Evolutionary conservation across 257 asterid species (phyloP).

Genomic region (Lantana camara): DNA sequence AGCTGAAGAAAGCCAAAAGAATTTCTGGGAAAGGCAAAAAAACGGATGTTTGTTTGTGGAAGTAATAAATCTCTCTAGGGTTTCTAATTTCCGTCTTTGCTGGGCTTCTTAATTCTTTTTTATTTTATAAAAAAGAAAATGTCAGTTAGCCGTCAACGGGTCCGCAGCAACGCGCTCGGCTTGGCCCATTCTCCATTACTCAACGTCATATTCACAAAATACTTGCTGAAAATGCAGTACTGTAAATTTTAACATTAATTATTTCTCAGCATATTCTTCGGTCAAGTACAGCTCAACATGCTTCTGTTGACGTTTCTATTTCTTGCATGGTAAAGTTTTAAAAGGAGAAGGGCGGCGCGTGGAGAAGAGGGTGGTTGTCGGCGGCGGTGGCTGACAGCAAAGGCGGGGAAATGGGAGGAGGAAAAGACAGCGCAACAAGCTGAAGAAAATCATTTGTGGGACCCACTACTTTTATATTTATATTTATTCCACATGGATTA

Average conservation of each 20-base stretch:
- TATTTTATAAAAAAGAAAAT: not conserved
- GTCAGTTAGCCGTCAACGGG: conserved; percentile 44
- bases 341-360: not conserved
- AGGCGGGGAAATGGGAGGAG: not conserved
- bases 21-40: conserved; percentile 28
- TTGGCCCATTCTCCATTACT: conserved; percentile 31
- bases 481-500: too few species aligned
- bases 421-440: conserved; percentile 24
- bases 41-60: conserved; percentile 32
- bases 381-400: conserved; percentile 16
- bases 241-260: not conserved
- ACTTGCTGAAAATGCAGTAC: not conserved
- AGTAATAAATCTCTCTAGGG: conserved; percentile 36
- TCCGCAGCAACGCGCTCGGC: conserved; percentile 25
- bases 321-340: not conserved
- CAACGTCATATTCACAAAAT: conserved; percentile 9
- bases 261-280: not conserved
- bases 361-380: conserved; percentile 5
- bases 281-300: too few species aligned
- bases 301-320: too few species aligned
- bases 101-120: conserved; percentile 3
- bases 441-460: conserved; percentile 18
- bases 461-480: too few species aligned
- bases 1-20: conserved; percentile 23
- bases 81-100: conserved; percentile 37